Conservation (phyloP, 371 early-diverging fungal genomes). For the Smittium mucronatum region DNA sequence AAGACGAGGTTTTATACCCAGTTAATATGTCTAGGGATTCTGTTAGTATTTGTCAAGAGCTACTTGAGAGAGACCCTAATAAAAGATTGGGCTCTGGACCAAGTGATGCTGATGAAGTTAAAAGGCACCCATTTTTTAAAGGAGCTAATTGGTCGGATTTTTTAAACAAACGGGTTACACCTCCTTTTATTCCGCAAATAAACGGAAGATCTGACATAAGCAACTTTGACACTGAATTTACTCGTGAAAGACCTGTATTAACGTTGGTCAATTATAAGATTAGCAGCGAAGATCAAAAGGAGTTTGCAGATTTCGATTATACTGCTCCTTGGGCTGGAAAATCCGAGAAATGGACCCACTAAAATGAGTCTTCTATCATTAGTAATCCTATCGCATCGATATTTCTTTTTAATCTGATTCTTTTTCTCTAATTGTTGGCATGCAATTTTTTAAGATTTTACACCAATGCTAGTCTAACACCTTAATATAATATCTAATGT, state of each 20-base stretch:
- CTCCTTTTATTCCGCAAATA: constrained; percentile 80
- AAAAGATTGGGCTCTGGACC: constrained; percentile 72
- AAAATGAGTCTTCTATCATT: too few relatives aligned
- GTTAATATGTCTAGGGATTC: constrained; percentile 79
- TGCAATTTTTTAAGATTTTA: too few relatives aligned
- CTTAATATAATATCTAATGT: too few relatives aligned
- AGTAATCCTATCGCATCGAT: too few relatives aligned
- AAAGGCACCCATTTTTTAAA: constrained; percentile 85
- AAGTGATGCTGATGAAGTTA: constrained; percentile 75
- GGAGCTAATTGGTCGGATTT: constrained; percentile 89
- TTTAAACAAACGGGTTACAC: constrained; percentile 59
- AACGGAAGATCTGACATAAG: constrained; percentile 71
- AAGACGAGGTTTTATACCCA: constrained; percentile 83
- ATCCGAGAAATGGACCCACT: constrained; percentile 34
- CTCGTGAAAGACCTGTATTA: constrained; percentile 69
- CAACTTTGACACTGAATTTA: constrained; percentile 94
- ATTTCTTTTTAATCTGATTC: too few relatives aligned
- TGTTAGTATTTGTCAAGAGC: constrained; percentile 69
- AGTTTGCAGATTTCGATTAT: constrained; percentile 84
- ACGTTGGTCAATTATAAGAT: constrained; percentile 76
- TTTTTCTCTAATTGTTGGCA: too few relatives aligned
- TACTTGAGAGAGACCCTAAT: constrained; percentile 78
- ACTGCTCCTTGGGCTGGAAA: constrained; percentile 71
- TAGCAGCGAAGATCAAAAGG: constrained; percentile 66
- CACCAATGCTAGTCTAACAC: too few relatives aligned